A percentile compares a stretch with the other conserved stretches of the same genome.
Evolutionary conservation across 2,329 filamentous ascomycete genomes (phyloP).

Genomic region (Xylaria sp.): DNA sequence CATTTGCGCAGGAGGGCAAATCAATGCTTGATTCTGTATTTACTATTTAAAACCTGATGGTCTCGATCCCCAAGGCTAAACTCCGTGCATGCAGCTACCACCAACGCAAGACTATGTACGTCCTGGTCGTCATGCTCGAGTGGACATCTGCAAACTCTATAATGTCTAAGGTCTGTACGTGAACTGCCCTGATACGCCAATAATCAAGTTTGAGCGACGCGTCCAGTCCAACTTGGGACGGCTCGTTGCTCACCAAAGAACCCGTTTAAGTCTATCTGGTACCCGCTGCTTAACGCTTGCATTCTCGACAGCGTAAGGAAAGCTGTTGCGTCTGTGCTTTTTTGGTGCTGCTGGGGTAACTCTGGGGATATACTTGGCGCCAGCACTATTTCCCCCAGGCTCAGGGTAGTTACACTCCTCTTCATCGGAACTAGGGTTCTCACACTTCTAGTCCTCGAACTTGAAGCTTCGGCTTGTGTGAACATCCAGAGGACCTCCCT

Average conservation of each 20-base stretch:
- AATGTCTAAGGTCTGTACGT: not conserved
- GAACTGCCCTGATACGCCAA: not conserved
- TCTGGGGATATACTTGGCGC: constrained; percentile 3
- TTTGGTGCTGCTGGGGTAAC: constrained; percentile 22
- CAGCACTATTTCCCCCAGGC: constrained; percentile 5
- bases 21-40: constrained; percentile 12
- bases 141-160: constrained; percentile 7
- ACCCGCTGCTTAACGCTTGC: not conserved
- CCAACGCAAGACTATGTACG: constrained; percentile 7
- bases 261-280: constrained; percentile 15
- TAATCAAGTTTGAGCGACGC: not conserved
- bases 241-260: constrained; percentile 24
- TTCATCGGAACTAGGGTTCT: constrained; percentile 31
- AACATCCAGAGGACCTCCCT: constrained; percentile 88
- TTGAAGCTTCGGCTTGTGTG: constrained; percentile 86
- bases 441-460: constrained; percentile 81
- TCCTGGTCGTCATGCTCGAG: not conserved
- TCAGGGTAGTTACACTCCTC: constrained; percentile 12
- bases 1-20: not conserved
- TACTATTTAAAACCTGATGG: constrained; percentile 22
- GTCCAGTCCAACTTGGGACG: constrained; percentile 3
- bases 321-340: constrained; percentile 12
- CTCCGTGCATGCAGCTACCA: constrained; percentile 17
- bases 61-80: constrained; percentile 29
- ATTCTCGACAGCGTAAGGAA: not conserved